phyloP scores from a whole-genome alignment of 371 early-diverging fungal genomes.

The Rhizopus sp. region DNA sequence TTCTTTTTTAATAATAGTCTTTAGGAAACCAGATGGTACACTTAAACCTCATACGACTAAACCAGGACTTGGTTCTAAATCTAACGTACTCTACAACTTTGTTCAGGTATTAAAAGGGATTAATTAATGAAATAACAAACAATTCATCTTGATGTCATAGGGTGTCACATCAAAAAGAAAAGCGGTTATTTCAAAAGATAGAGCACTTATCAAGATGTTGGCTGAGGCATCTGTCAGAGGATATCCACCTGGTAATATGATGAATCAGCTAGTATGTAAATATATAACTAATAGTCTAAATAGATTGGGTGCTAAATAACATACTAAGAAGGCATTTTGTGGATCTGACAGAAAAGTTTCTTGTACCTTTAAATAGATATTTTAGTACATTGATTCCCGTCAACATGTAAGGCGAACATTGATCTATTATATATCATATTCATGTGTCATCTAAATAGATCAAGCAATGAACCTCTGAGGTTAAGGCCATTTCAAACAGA shows the following conservation, averaged over 20 bases:
- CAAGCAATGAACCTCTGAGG: conserved; percentile 32
- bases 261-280: not conserved
- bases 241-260: conserved; percentile 54
- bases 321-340: conserved; percentile 89
- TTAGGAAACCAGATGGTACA: conserved; percentile 54
- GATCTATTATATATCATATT: not conserved
- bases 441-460: not conserved
- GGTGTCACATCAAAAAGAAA: conserved; percentile 80
- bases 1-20: not conserved
- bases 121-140: not conserved
- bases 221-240: conserved; percentile 70
- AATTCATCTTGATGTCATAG: conserved; percentile 20
- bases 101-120: conserved; percentile 42
- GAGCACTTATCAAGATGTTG: conserved; percentile 68
- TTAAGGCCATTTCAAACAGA: conserved; percentile 57
- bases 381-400: conserved; percentile 84
- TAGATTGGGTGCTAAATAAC: conserved; percentile 81
- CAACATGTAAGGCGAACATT: conserved; percentile 42
- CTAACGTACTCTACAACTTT: conserved; percentile 53
- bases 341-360: conserved; percentile 90
- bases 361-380: conserved; percentile 93
- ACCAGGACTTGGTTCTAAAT: conserved; percentile 31
- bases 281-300: conserved; percentile 6
- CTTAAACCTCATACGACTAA: conserved; percentile 31
- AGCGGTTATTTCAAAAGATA: conserved; percentile 77